A percentile compares a stretch with the other conserved stretches of the same genome.
Evolutionary conservation across 495 filamentous ascomycete genomes (phyloP).

Genomic region (Chaetomium cochliodes): DNA sequence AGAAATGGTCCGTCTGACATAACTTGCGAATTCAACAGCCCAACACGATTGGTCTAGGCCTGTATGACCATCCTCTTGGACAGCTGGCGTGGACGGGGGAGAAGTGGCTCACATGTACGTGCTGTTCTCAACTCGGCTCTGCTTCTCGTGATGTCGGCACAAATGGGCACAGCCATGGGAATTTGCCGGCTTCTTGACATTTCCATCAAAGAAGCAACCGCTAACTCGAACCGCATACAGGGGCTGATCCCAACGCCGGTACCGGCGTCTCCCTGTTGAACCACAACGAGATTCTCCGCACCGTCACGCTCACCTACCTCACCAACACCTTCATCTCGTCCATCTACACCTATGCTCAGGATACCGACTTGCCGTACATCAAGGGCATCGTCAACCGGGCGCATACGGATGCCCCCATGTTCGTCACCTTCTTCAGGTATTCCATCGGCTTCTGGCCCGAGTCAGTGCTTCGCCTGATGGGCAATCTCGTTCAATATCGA

Average conservation of each 20-base stretch:
- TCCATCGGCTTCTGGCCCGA: not conserved
- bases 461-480: not conserved
- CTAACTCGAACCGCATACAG: too few relatives aligned
- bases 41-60: not conserved
- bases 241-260: not conserved
- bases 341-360: not conserved
- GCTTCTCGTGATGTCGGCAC: too few relatives aligned
- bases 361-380: not conserved
- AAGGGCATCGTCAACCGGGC: too few relatives aligned
- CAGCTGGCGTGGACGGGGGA: not conserved
- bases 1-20: not conserved
- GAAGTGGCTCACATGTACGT: not conserved
- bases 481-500: not conserved
- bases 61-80: not conserved
- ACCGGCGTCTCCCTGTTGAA: not conserved
- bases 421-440: not conserved
- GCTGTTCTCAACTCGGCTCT: too few relatives aligned
- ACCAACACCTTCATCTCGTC: not conserved
- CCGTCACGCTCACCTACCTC: not conserved
- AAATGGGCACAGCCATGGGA: too few relatives aligned
- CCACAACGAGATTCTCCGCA: not conserved
- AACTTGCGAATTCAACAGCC: not conserved
- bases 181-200: too few relatives aligned
- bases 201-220: too few relatives aligned
- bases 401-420: not conserved